Evolutionary conservation across 2,329 filamentous ascomycete species (phyloP), one percentile per base, ranked within the genome.

Genomic region (Alternaria viburni): DNA sequence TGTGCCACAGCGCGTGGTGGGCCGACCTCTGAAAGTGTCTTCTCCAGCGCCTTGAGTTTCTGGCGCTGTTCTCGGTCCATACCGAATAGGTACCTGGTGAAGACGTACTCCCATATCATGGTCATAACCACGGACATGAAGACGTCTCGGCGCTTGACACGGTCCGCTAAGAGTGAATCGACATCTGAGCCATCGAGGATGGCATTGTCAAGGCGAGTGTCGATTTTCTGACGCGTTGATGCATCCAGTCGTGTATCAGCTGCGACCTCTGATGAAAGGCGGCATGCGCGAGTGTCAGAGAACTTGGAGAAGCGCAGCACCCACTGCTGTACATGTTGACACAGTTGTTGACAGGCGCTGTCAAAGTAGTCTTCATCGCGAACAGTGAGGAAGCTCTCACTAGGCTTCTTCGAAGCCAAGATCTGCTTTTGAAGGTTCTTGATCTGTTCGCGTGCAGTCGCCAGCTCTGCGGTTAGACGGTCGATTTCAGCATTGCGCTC

Each of bases 71-170:
- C 96, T 73, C 94, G 89, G 79, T 99, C 96, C 93, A 99, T 97
- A 73, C 96, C 96, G 79, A 99, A 99, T 25, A 99, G 89, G 80
- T 99, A 99, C 68, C 96, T 90, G 9, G 95, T 97, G 78, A 99
- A 99, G 77, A 99, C 90, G 76, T 96, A 97, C 81, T 99, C 96
- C 94, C 94, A 99, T 55, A 99, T 90, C 93, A 99, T 97, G 65
- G 92, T 96, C 94, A 98, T 98, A 59, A 95, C 93, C 80, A 99
- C 93, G 41, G 93, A 96, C 93, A 98, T 97, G 86, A 99, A 97
- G 62, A 98, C 90, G 79, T 98, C 95, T 64, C 95, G 90, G 65
- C 96, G 90, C 74, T 88, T 90, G 58, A 97, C 91, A 43, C 96
- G 92, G 79, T 99, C 95, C 69, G 88, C 87, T 52, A 99, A 89